Evolutionary conservation across 2,329 filamentous ascomycete species (phyloP), one percentile per base, ranked within the genome.

Genomic region (Penicillium sp.): DNA sequence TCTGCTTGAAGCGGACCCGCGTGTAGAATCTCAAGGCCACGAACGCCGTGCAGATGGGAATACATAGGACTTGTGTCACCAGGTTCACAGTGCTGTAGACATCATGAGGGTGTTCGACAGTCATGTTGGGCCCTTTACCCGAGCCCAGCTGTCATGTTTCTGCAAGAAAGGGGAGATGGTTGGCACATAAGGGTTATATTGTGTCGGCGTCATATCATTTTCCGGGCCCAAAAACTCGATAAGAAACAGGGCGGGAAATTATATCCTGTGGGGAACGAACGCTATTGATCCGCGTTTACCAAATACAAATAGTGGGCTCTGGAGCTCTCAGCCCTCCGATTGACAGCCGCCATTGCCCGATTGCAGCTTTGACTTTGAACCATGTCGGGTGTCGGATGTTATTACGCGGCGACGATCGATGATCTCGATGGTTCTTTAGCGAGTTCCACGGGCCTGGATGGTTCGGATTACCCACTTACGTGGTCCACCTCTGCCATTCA

Each of bases 1-100:
- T 60, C n/a, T 69, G 65, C 31, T 63, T 64, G 44, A 71, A 69
- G n/a, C 62, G 62, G 10, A 58, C 47, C 38, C 69, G 70, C 15
- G 68, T 64, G 36, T 60, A 59, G 15, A 72, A 62, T 7, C 71
- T 68, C 33, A 72, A 45, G 1, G 45, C 49, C 10, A 74, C 60
- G 26, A 74, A 68, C 1, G 66, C 16, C 10, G 66, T 63, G 16
- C 67, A 60, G n/a, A 71, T 64, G 1, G 65, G 64, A 39, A 74
- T 68, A 51, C 68, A 73, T 12, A 73, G 58, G 38, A 56, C 61
- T 60, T 74, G 69, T 15, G 69, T 72, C 26, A 71, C 63, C 2
- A 72, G 48, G 51, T 69, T 72, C 42, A 72, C 50, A 0, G 64
- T 72, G 43, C 63, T 47, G 15, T 71, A 49, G 16, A 58, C 58